Evolutionary conservation across 768 basidiomycete genomes (phyloP), one percentile per base, ranked within the genome.

Genomic region (Heimioporus sp.): DNA sequence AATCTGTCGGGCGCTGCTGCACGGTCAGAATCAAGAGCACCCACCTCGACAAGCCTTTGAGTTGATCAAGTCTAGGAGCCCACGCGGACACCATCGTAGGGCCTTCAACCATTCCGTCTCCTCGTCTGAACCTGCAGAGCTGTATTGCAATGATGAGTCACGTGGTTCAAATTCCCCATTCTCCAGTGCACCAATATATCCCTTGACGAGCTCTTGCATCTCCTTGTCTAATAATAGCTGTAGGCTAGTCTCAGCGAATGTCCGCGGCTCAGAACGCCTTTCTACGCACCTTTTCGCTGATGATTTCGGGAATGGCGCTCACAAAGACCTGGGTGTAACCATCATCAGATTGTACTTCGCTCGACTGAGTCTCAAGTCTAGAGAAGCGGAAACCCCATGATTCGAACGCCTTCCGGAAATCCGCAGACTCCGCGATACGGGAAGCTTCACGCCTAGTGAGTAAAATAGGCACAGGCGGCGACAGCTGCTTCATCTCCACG

Each of bases 11-110:
- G 43, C 34, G 24, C 41, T 21, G n/a, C 35, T 31, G 16, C 13
- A 36, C 31, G 34, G 5, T n/a, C 11, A 49, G 37, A n/a, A 20
- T n/a, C 17, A 30, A 37, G 43, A 31, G 48, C 43, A 66, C 79
- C 58, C 64, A 87, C 96, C 95, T 73, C 97, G 78, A 64, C 97
- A 99, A 20, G 97, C 97, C 71, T 92, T 95, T 10, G 94, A 97
- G 68, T 98, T 95, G 59, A 92, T 76, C 56, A 99, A 71, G 34
- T 94, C 90, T 13, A 94, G 68, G 46, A 98, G 75, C 48, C 80
- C 83, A 46, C 76, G 77, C n/a, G 97, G 97, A 66, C 90, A 94
- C 77, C 81, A 84, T 21, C 90, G 81, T 37, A 95, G 66, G 41
- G 83, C 85, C 62, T 79, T 81, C 61, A 88, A 70, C 92, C 92